A percentile compares a stretch with the other conserved stretches of the same genome.
Evolutionary conservation across 2,329 filamentous ascomycete species (phyloP).

Genomic region (Aspergillus sp.): DNA sequence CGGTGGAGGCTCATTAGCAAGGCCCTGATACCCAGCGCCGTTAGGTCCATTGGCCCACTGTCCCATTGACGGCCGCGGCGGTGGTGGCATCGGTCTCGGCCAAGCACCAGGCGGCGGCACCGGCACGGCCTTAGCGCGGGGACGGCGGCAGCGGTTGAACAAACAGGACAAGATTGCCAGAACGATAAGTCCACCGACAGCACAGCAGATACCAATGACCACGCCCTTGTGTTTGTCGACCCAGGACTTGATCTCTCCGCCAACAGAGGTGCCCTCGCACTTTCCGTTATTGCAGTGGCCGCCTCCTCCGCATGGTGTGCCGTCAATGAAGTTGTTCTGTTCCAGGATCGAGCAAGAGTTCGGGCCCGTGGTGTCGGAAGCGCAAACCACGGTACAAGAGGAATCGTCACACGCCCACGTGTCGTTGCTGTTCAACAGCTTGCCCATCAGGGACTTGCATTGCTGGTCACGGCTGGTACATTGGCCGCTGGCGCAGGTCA

Average conservation of each 20-base stretch:
- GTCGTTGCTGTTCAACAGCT: slow-evolving; percentile 63
- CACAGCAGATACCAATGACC: slow-evolving; percentile 70
- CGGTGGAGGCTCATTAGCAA: slow-evolving; percentile 15
- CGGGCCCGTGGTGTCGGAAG: slow-evolving; percentile 59
- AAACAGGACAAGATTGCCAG: slow-evolving; percentile 64
- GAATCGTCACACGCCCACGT: slow-evolving; percentile 70
- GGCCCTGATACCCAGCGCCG: slow-evolving; percentile 17
- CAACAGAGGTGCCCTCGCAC: slow-evolving; percentile 64
- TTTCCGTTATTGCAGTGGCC: slow-evolving; percentile 72
- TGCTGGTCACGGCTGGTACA: slow-evolving; percentile 89
- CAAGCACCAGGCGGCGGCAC: slow-evolving; percentile 5
- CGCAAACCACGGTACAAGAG: slow-evolving; percentile 71
- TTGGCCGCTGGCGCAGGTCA: slow-evolving; percentile 83
- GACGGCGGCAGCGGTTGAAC: slow-evolving; percentile 48
- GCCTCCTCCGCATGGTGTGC: slow-evolving; percentile 73
- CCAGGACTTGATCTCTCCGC: slow-evolving; percentile 67
- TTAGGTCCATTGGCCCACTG: slow-evolving; percentile 19
- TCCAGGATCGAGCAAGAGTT: slow-evolving; percentile 67
- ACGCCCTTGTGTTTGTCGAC: slow-evolving; percentile 69
- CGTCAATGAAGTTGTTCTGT: slow-evolving; percentile 82
- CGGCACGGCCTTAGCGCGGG: slow-evolving; percentile 17
- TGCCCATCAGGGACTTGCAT: slow-evolving; percentile 77
- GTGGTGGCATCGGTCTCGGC: slow-evolving; percentile 10
- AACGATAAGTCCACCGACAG: slow-evolving; percentile 65
- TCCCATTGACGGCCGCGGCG: slow-evolving; percentile 8